Conservation (phyloP, 257 asterid genomes). For the Solanum sejunctum region DNA sequence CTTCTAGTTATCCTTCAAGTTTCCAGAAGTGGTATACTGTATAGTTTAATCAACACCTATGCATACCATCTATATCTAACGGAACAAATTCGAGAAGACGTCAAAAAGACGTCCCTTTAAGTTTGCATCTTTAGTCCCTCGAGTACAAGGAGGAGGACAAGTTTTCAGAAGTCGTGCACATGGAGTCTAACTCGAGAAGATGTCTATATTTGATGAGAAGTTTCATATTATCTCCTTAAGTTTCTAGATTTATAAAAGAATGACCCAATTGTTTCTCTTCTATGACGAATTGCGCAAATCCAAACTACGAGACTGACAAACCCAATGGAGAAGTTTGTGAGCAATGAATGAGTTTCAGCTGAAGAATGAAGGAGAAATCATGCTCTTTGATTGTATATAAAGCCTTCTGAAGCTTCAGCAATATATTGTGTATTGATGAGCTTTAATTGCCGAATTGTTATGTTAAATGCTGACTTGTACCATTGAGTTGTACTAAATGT, state of each 20-base stretch:
- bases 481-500: not conserved
- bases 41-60: not conserved
- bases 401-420: not conserved
- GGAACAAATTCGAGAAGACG: not conserved
- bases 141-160: not conserved
- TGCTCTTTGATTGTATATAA: not conserved
- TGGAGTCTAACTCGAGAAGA: not conserved
- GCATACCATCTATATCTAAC: not conserved
- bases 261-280: not conserved
- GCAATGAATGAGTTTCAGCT: not conserved
- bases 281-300: not conserved
- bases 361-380: not conserved
- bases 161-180: not conserved
- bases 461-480: not conserved
- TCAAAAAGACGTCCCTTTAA: not conserved
- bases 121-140: not conserved
- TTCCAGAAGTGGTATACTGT: not conserved
- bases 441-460: not conserved
- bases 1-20: not conserved
- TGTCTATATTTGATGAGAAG: not conserved
- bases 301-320: not conserved
- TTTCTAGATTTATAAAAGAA: not conserved
- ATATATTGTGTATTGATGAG: not conserved
- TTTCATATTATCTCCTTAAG: not conserved
- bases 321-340: not conserved